phyloP scores from a whole-genome alignment of 495 filamentous ascomycete genomes.

The Filosporella fistucella region DNA sequence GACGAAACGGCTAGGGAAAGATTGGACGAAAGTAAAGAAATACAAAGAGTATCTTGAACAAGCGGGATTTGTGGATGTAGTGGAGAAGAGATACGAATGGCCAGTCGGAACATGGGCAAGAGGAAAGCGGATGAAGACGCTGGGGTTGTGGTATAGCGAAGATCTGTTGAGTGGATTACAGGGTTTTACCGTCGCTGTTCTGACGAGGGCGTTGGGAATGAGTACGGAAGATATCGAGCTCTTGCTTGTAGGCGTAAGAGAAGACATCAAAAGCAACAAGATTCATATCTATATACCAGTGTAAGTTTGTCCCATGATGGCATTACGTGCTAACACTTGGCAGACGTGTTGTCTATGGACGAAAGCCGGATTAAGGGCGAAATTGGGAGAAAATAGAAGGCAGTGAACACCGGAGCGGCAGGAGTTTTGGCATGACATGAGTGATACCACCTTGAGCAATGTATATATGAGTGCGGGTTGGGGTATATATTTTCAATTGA shows the following conservation, averaged over 20 bases:
- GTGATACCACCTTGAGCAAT: too few relatives aligned
- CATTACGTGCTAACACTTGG: not conserved
- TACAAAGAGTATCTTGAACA: constrained; percentile 34
- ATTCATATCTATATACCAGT: constrained; percentile 44
- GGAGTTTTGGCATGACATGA: too few relatives aligned
- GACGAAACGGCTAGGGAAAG: constrained; percentile 12
- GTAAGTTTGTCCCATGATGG: constrained; percentile 25
- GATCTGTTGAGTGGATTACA: constrained; percentile 36
- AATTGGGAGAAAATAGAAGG: too few relatives aligned
- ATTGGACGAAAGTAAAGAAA: constrained; percentile 14
- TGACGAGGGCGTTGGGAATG: constrained; percentile 49
- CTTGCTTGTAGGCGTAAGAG: constrained; percentile 45
- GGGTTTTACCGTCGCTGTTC: constrained; percentile 44
- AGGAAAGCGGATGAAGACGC: constrained; percentile 38
- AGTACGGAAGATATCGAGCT: constrained; percentile 42
- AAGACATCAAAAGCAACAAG: constrained; percentile 44
- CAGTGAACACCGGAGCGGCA: too few relatives aligned
- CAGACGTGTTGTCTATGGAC: constrained; percentile 17
- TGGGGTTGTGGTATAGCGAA: constrained; percentile 38
- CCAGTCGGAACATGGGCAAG: constrained; percentile 47
- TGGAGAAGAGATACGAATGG: constrained; percentile 44
- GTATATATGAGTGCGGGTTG: too few relatives aligned
- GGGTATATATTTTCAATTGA: too few relatives aligned
- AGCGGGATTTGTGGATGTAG: constrained; percentile 56
- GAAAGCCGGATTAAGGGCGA: constrained; percentile 6